Evolutionary conservation across 257 asterid species (phyloP), one percentile per base, ranked within the genome.

Genomic region (Nyctanthes arbortristis): DNA sequence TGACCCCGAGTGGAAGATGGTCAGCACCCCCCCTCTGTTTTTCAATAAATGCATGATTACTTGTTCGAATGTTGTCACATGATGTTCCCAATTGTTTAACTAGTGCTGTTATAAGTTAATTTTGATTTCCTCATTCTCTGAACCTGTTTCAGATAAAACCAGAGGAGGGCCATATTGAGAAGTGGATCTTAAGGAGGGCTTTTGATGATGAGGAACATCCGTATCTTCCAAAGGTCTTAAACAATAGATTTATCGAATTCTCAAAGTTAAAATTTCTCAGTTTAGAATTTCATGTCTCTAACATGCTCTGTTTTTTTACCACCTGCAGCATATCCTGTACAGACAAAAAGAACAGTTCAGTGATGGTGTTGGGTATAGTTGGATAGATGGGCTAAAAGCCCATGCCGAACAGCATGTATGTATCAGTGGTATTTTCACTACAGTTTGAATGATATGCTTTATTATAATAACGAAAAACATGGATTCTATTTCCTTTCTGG

Each of bases 381-480:
- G 99, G 99, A 94, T 94, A 5, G 99, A 94, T 70, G 98, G 99
- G 52, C 99, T 94, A 13, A 94, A 94, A 81, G 92, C 89, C 57
- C 99, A 94, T 60, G 97, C 97, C 1, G 95, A 74, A 39, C 77
- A 66, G 49, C 91, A 94, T 77, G 99, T 94, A 82, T 14, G 87
- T 54, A 14, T 13, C 29, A 1, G 11, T 28, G 11, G 57, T 32
- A 20, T 49, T 7, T 49, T 37, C 70, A 34, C 20, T 1, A 22
- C 11, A 13, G 28, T 5, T 40, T 12, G 24, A 18, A 2, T 31
- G 9, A 16, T 2, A 34, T 9, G 9, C 58, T 63, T 57, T 72
- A 13, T 16, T 7, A 37, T 3, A n/a, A n/a, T n/a, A 40, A n/a
- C 35, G 4, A 34, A 11, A n/a, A n/a, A n/a, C n/a, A n/a, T n/a